Evolutionary conservation across 305 asterid genomes (phyloP), one percentile per base, ranked within the genome.

Genomic region (Fraxinus paxiana): DNA sequence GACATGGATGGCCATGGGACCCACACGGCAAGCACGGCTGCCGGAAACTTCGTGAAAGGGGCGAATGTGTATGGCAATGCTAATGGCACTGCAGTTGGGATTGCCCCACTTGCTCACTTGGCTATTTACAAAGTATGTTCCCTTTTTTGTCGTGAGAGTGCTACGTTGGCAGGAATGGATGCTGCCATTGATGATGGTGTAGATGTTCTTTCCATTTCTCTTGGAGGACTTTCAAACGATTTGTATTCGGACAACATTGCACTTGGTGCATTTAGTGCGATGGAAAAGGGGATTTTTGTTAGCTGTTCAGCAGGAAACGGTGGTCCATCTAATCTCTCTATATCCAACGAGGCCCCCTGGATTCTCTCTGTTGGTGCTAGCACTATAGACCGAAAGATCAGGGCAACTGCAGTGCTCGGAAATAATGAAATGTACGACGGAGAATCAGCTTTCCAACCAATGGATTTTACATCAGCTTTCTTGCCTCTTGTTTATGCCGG

Each of bases 1-100:
- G 94, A 88, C 70, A 10, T 15, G 0, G 56, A 70, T 0, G 90
- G 90, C 5, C 90, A 90, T 4, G 91, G 90, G 5, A 90, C 91
- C 12, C 92, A 89, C 65, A 89, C 90, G 0, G 80, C 89, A 3
- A 82, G 92, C 81, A 91, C 87, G 0, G 90, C 90, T 0, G 91
- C 83, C 0, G 92, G 93, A 9, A 84, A 78, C 70, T 85, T 84
- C 30, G 87, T 88, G 5, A 6, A 59, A 0, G 82, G 74, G 26
- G 91, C 91, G 0, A 77, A 31, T 76, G 43, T 83, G 12, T 75
- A 81, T 0, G 91, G 90, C 6, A 75, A 81, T 4, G 95, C 92
- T 12, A 80, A 81, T 1, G 93, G 90, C 41, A 89, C 86, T 0
- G 89, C 91, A 0, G 83, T 59, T 3, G 87, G 92, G 6, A 83